Conservation (phyloP, 768 basidiomycete genomes). For the Mycena rosella region DNA sequence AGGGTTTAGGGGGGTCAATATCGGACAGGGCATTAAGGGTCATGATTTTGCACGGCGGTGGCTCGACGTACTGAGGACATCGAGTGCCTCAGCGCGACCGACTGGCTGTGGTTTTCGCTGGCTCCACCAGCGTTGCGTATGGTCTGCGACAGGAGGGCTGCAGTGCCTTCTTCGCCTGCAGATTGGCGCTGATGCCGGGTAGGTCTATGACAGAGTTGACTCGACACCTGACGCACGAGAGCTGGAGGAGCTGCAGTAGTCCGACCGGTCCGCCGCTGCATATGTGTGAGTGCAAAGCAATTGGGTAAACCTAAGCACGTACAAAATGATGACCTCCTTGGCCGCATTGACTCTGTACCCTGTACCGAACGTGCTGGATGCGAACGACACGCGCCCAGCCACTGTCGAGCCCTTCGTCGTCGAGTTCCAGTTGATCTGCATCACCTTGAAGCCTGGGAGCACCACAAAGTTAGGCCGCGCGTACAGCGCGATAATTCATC, state of each 20-base stretch:
- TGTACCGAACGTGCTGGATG: constrained; percentile 17
- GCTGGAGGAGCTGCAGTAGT: constrained; percentile 32
- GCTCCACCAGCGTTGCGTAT: too few species aligned
- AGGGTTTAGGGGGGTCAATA: too few species aligned
- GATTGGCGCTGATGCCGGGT: constrained; percentile 33
- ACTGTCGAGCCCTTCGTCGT: constrained; percentile 31
- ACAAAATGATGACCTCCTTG: constrained; percentile 37
- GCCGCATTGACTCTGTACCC: constrained; percentile 33
- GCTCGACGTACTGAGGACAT: too few species aligned
- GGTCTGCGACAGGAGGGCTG: too few species aligned
- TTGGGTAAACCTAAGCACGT: neutral
- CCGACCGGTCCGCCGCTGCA: constrained; percentile 31
- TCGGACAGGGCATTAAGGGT: too few species aligned
- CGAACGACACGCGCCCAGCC: constrained; percentile 35
- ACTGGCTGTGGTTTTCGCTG: too few species aligned
- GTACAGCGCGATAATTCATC: constrained; percentile 34
- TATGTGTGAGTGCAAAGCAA: neutral
- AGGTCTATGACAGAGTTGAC: constrained; percentile 34
- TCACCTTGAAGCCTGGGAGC: constrained; percentile 35
- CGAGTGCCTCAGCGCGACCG: too few species aligned
- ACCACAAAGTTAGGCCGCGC: constrained; percentile 31
- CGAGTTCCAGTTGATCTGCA: constrained; percentile 34
- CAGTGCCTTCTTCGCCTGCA: too few species aligned
- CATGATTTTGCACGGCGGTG: too few species aligned
- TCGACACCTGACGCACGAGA: constrained; percentile 33